Evolutionary conservation across 2,329 filamentous ascomycete genomes (phyloP).

Genomic region (Xylaria sp.): DNA sequence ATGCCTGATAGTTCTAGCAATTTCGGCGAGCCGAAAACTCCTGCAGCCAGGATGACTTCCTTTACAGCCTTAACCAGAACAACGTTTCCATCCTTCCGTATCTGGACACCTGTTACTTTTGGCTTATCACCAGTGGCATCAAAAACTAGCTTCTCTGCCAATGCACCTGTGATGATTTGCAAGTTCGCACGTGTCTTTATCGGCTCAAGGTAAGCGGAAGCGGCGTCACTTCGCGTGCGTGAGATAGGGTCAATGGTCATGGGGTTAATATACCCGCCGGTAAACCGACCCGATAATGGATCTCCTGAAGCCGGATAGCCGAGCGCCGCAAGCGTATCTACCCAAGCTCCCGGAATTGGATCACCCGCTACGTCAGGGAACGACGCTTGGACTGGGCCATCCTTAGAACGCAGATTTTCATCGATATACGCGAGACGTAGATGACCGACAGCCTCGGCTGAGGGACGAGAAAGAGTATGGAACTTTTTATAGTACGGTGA

Average conservation of each 20-base stretch:
- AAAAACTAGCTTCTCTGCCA: neutral
- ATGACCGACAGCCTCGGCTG: slow-evolving; percentile 12
- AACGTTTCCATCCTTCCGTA: neutral
- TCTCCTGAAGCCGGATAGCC: slow-evolving; percentile 39
- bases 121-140: neutral
- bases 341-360: slow-evolving; percentile 38
- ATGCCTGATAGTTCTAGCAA: neutral
- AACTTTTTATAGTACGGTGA: slow-evolving; percentile 23
- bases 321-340: slow-evolving; percentile 38
- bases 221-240: slow-evolving; percentile 45
- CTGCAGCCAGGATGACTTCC: neutral
- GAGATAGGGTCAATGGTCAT: slow-evolving; percentile 45
- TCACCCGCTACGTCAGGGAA: slow-evolving; percentile 33
- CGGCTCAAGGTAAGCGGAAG: slow-evolving; percentile 42
- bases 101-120: neutral
- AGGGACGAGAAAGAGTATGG: slow-evolving; percentile 20
- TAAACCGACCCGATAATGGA: slow-evolving; percentile 42
- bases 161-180: slow-evolving; percentile 42
- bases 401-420: slow-evolving; percentile 4
- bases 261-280: slow-evolving; percentile 24
- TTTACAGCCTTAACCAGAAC: neutral
- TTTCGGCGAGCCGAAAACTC: neutral
- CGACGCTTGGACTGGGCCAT: slow-evolving; percentile 38
- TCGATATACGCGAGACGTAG: slow-evolving; percentile 12
- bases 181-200: slow-evolving; percentile 42